phyloP scores from a whole-genome alignment of 2,329 filamentous ascomycete species.

The Parastagonospora avenae region DNA sequence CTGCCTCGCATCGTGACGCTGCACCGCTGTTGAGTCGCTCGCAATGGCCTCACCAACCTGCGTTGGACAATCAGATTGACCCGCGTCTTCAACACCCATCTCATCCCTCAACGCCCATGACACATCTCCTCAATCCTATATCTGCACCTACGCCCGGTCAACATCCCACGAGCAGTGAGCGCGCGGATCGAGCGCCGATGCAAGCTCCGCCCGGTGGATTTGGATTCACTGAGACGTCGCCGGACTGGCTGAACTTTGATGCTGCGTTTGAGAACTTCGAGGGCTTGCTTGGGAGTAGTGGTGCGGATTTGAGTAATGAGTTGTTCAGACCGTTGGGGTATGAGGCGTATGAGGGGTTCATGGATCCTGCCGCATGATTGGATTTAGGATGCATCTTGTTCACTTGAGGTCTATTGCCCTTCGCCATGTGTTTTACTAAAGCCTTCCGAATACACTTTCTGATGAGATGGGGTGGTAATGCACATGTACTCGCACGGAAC shows the following conservation, averaged over 20 bases:
- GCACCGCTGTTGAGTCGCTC: slow-evolving; percentile 12
- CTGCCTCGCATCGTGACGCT: slow-evolving; percentile 18
- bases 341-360: slow-evolving; percentile 39
- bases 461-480: too few relatives aligned
- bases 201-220: slow-evolving; percentile 23
- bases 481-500: too few relatives aligned
- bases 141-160: slow-evolving; percentile 37
- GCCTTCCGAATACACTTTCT: background rate
- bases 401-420: too few relatives aligned
- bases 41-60: slow-evolving; percentile 26
- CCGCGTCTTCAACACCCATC: slow-evolving; percentile 38
- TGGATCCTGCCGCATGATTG: slow-evolving; percentile 30
- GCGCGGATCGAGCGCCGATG: slow-evolving; percentile 33
- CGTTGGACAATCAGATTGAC: slow-evolving; percentile 37
- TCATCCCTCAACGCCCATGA: slow-evolving; percentile 34
- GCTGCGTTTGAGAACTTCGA: slow-evolving; percentile 49
- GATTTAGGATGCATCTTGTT: background rate
- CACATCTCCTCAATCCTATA: slow-evolving; percentile 36
- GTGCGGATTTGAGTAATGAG: slow-evolving; percentile 47
- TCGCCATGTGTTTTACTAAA: background rate
- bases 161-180: slow-evolving; percentile 46
- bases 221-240: slow-evolving; percentile 41
- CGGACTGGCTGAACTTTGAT: slow-evolving; percentile 49
- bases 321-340: slow-evolving; percentile 45
- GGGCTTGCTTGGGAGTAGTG: slow-evolving; percentile 43